Percentiles rank a stretch among this genome's conserved stretches.
These are phyloP conservation scores for Hirschfeldia incana DNA, from an alignment of 345 rosid genomes.

Conservation along the genomic window DNA sequence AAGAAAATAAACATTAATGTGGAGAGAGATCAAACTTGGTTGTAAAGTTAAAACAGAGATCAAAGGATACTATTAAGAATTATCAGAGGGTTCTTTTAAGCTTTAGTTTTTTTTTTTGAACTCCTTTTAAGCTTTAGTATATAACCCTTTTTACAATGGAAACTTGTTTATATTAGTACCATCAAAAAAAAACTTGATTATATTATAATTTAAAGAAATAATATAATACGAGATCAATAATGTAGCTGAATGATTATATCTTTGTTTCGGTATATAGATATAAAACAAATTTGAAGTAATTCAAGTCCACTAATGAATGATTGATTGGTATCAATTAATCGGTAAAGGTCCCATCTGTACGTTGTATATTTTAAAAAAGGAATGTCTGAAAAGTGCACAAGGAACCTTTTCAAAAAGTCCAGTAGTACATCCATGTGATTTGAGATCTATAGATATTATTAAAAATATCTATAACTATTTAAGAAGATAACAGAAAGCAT, in stretches of 20 bases:
- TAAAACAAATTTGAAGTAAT: background rate
- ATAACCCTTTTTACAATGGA: too few relatives aligned
- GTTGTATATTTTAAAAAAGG: slow-evolving; percentile 3
- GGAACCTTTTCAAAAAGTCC: slow-evolving; percentile 26
- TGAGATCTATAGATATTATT: background rate
- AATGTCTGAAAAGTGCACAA: slow-evolving; percentile 34
- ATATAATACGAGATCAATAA: background rate
- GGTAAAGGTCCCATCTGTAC: slow-evolving; percentile 20
- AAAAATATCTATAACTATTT: background rate
- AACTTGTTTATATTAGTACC: too few relatives aligned
- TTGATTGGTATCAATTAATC: slow-evolving; percentile 17
- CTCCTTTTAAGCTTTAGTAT: background rate
- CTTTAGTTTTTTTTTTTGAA: too few relatives aligned
- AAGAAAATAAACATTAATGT: background rate
- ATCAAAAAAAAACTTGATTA: too few relatives aligned
- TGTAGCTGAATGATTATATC: slow-evolving; percentile 1
- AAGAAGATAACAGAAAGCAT: background rate
- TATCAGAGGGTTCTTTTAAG: background rate
- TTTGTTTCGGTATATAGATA: background rate
- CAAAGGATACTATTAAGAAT: background rate
- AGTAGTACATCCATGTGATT: slow-evolving; percentile 21
- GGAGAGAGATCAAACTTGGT: background rate
- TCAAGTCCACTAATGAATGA: slow-evolving; percentile 12
- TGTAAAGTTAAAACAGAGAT: background rate
- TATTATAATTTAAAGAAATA: background rate